phyloP scores from a whole-genome alignment of 2,329 filamentous ascomycete genomes.

The Cercospora brassicicola region DNA sequence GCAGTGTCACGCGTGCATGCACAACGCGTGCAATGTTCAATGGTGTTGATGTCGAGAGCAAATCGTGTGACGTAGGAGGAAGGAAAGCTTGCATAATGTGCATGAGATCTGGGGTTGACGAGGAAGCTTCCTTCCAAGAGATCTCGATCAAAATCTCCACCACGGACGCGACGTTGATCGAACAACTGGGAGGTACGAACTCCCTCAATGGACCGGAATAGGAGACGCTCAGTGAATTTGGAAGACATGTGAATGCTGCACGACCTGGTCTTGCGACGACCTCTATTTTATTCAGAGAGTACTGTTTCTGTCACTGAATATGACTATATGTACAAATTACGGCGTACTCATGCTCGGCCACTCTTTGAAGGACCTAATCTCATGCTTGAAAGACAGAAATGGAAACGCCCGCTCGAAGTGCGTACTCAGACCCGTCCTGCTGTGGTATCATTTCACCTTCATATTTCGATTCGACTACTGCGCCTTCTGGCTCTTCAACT shows the following conservation, averaged over 20 bases:
- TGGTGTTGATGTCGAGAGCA: neutral
- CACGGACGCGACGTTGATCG: neutral
- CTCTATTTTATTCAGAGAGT: neutral
- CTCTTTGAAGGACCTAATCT: neutral
- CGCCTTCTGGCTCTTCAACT: slow-evolving; percentile 61
- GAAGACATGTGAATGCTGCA: neutral
- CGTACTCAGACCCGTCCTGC: slow-evolving; percentile 11
- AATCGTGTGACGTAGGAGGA: neutral
- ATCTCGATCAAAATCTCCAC: neutral
- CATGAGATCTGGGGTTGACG: slow-evolving; percentile 1
- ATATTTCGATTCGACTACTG: neutral
- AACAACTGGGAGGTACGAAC: neutral
- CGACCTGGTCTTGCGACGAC: neutral
- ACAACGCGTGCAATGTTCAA: neutral
- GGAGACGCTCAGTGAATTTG: neutral
- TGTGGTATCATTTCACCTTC: neutral
- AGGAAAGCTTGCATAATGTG: neutral
- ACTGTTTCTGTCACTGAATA: neutral
- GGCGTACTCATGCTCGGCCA: neutral
- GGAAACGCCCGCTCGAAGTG: slow-evolving; percentile 16
- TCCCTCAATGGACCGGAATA: neutral
- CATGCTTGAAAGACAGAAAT: neutral
- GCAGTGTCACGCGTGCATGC: neutral
- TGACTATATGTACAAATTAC: neutral
- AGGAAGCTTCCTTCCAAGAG: neutral